These are phyloP conservation scores for Diplodia corticola DNA, from an alignment of 2,329 filamentous ascomycete genomes.

Conservation along the genomic window DNA sequence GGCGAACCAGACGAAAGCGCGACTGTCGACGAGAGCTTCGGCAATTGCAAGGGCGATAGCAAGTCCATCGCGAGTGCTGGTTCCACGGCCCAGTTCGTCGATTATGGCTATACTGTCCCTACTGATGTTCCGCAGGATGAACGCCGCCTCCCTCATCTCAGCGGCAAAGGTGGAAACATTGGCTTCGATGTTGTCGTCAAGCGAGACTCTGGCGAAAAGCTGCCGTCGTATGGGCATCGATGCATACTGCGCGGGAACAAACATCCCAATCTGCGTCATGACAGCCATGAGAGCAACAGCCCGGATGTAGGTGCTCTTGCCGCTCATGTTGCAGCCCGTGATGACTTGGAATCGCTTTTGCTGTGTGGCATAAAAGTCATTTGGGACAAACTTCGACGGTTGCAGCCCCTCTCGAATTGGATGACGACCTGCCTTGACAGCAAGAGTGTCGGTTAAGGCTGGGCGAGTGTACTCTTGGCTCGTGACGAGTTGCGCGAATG, in stretches of 20 bases:
- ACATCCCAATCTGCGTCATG: conserved; percentile 92
- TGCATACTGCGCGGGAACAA: conserved; percentile 83
- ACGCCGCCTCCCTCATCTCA: conserved; percentile 95
- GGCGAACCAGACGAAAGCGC: conserved; percentile 82
- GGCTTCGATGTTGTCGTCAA: conserved; percentile 83
- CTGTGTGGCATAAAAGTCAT: conserved; percentile 82
- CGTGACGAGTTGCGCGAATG: conserved; percentile 63
- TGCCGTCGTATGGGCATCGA: conserved; percentile 77
- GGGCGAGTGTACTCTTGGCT: conserved; percentile 68
- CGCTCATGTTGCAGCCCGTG: conserved; percentile 97
- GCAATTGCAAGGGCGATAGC: conserved; percentile 88
- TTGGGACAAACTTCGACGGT: conserved; percentile 72
- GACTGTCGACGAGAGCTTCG: conserved; percentile 79
- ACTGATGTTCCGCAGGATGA: conserved; percentile 83
- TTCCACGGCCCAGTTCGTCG: conserved; percentile 89
- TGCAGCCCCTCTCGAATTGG: conserved; percentile 76
- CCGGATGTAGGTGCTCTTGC: conserved; percentile 90
- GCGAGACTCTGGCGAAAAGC: conserved; percentile 83
- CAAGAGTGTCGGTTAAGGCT: conserved; percentile 66
- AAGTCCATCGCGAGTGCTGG: conserved; percentile 83
- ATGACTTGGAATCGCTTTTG: conserved; percentile 87
- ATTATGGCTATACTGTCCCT: conserved; percentile 76
- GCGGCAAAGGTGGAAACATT: conserved; percentile 92
- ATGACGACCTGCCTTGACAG: conserved; percentile 73
- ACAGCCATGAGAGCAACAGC: conserved; percentile 80